Conservation (phyloP, 306 rosid species). For the Clitoria ternatea region DNA sequence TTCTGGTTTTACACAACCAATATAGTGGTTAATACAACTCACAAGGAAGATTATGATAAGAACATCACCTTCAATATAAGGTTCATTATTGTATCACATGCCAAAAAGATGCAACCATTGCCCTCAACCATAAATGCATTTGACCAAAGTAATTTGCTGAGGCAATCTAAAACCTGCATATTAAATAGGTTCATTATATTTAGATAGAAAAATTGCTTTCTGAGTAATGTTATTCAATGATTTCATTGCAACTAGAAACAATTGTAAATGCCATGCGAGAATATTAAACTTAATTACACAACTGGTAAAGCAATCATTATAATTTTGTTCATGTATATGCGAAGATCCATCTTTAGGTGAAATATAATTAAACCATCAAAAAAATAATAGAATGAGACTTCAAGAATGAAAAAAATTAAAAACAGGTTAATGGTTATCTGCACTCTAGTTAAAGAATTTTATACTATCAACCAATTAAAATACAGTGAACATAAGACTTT, state of each 20-base stretch:
- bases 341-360: slow-evolving; percentile 3
- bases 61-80: slow-evolving; percentile 68
- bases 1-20: slow-evolving; percentile 16
- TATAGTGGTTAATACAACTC: background rate
- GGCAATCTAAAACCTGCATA: slow-evolving; percentile 84
- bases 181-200: slow-evolving; percentile 22
- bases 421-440: too few relatives aligned
- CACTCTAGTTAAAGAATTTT: too few relatives aligned
- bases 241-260: background rate
- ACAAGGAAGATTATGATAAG: slow-evolving; percentile 16
- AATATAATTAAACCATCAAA: background rate
- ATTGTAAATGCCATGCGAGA: background rate
- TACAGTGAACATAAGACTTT: too few relatives aligned
- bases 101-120: slow-evolving; percentile 61
- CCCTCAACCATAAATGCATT: slow-evolving; percentile 40
- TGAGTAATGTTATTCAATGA: background rate
- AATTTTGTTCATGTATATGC: background rate
- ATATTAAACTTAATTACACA: background rate
- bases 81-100: slow-evolving; percentile 85
- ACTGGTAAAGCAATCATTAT: background rate
- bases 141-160: slow-evolving; percentile 52
- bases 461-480: too few relatives aligned
- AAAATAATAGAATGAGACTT: background rate
- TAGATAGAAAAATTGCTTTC: background rate
- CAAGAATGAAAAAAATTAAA: background rate